phyloP scores from a whole-genome alignment of 2,329 filamentous ascomycete genomes.

The Calonectria hawksworthii region DNA sequence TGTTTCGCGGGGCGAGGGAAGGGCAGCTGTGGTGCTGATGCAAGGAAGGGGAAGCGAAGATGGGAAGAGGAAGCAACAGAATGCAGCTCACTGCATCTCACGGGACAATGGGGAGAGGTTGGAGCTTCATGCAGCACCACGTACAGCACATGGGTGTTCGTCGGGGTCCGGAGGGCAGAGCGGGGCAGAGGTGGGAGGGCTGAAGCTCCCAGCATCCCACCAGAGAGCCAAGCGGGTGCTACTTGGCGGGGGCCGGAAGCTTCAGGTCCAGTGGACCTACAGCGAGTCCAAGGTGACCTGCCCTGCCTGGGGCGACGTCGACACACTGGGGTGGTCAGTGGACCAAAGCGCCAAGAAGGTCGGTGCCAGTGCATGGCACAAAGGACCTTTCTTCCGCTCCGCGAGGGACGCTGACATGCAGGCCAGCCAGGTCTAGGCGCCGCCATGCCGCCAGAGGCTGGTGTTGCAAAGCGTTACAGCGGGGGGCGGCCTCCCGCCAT shows the following conservation, averaged over 20 bases:
- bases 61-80: background rate
- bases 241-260: background rate
- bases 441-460: background rate
- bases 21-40: conserved; percentile 1
- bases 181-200: background rate
- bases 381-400: background rate
- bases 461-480: background rate
- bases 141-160: conserved; percentile 1
- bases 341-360: background rate
- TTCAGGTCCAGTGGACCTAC: conserved; percentile 6
- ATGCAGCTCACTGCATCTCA: conserved; percentile 7
- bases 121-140: conserved; percentile 2
- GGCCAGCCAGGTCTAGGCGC: background rate
- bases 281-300: background rate
- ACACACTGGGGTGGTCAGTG: conserved; percentile 4
- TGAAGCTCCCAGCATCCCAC: background rate
- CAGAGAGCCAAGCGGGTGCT: conserved; percentile 15
- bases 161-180: conserved; percentile 1
- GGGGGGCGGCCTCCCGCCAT: conserved; percentile 23
- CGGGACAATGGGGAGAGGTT: conserved; percentile 2
- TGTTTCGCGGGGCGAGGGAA: background rate
- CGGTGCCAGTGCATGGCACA: background rate
- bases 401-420: conserved; percentile 2
- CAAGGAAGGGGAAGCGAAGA: background rate
- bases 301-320: background rate